Evolutionary conservation across 2,329 filamentous ascomycete species (phyloP), one percentile per base, ranked within the genome.

Genomic region (Cladophialophora exuberans): DNA sequence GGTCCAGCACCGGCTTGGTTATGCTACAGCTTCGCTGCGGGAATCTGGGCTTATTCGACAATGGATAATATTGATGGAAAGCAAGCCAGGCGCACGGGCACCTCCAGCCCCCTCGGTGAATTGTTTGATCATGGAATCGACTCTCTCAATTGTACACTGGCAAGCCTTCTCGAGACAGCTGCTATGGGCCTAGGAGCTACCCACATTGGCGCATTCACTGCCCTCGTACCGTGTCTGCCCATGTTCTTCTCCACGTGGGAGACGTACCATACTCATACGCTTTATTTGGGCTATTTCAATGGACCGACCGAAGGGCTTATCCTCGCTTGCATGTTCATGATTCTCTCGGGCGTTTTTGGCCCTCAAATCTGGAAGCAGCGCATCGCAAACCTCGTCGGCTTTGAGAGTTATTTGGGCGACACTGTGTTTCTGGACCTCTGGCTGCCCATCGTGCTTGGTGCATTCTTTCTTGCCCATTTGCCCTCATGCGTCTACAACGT

Each of bases 221-320:
- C 92, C 1, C 78, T 99, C 38, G 85, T 93, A 57, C 94, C 94
- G 1, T 95, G 91, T 65, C 77, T 99, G 39, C 90, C 94, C 57
- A 99, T 99, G 94, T 99, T 96, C 79, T 97, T 99, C 76, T 97
- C 93, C 2, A 99, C 94, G 1, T 99, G 94, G 94, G 94, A 99
- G 76, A 99, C 94, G 1, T 99, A 97, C 72, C 94, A 99, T 74
- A 97, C 94, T 4, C 94, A 99, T 72, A 97, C 94, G 0, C 79
- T 99, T 4, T 99, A 96, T 72, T 84, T 99, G 10, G 94, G 94
- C 52, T 90, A 93, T 70, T 88, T 99, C 82, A 99, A 99, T 71
- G 94, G 94, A 1, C 94, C 94, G 1, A 99, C 94, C 66, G 94
- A 99, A 77, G 94, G 94, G 17, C 79, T 99, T 28, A 85, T 97